A percentile compares a stretch with the other conserved stretches of the same genome.
Conservation (phyloP, 1,284 basidiomycete genomes). For the Abortiporus biennis region DNA sequence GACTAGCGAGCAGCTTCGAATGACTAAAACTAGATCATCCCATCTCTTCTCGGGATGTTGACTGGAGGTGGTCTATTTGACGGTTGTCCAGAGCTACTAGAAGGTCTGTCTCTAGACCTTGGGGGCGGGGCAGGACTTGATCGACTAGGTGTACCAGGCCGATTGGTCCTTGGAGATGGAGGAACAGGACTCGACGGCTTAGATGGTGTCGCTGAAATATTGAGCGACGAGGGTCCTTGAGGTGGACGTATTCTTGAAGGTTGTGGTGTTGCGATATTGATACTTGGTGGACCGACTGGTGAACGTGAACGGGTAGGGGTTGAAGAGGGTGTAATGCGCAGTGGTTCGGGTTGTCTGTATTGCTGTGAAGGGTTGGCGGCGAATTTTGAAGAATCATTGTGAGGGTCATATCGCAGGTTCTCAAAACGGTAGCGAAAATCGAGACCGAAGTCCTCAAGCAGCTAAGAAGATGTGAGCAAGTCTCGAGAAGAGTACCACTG, state of each 20-base stretch:
- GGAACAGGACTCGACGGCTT: constrained; percentile 13
- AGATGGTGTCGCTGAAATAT: constrained; percentile 8
- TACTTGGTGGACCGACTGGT: constrained; percentile 17
- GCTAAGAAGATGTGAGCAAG: constrained; percentile 33
- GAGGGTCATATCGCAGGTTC: too few species aligned
- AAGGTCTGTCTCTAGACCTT: constrained; percentile 59
- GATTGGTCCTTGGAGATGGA: too few species aligned
- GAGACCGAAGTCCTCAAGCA: constrained; percentile 86
- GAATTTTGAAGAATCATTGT: too few species aligned
- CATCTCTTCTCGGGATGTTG: constrained; percentile 24
- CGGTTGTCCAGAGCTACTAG: constrained; percentile 40
- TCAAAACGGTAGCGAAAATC: constrained; percentile 87
- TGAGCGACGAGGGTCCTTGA: constrained; percentile 18
- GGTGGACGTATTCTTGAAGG: constrained; percentile 18
- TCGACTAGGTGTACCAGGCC: not conserved
- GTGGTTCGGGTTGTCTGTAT: constrained; percentile 21
- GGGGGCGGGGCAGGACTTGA: constrained; percentile 40
- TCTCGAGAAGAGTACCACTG: not conserved
- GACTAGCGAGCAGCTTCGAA: too few species aligned
- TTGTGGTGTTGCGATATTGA: constrained; percentile 16
- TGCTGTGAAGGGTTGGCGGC: constrained; percentile 38
- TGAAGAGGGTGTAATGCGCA: constrained; percentile 24
- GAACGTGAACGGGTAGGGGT: constrained; percentile 24
- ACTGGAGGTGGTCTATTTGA: constrained; percentile 35
- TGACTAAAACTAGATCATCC: too few species aligned